phyloP scores from a whole-genome alignment of 2,329 filamentous ascomycete genomes.

The Plenodomus tracheiphilus region DNA sequence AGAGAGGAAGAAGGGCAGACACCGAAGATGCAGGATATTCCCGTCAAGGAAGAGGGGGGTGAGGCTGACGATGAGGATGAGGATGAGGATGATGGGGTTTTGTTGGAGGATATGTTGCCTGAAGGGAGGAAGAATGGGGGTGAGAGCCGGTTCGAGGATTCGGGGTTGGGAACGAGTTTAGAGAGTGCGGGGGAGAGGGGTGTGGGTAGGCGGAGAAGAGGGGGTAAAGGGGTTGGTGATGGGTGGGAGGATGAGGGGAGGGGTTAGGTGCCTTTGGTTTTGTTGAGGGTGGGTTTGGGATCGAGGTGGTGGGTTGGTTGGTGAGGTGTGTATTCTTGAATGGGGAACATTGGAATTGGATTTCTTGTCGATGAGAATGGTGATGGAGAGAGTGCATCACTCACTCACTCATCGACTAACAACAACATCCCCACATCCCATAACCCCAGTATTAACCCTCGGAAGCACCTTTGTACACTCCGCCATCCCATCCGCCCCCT shows the following conservation, averaged over 20 bases:
- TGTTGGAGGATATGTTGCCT: constrained; percentile 41
- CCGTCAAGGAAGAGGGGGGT: constrained; percentile 27
- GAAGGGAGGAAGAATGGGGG: constrained; percentile 10
- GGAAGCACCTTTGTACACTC: too few relatives aligned
- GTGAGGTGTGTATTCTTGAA: too few relatives aligned
- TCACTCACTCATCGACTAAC: too few relatives aligned
- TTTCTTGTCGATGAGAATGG: too few relatives aligned
- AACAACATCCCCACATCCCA: too few relatives aligned
- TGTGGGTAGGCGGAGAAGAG: constrained; percentile 15
- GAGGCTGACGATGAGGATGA: constrained; percentile 52
- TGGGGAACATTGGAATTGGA: too few relatives aligned
- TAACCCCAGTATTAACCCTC: too few relatives aligned
- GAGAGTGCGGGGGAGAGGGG: constrained; percentile 36
- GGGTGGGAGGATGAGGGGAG: background rate
- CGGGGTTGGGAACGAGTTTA: constrained; percentile 54
- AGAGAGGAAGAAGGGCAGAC: constrained; percentile 25
- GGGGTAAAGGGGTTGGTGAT: too few relatives aligned
- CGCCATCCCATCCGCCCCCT: too few relatives aligned
- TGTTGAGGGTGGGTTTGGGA: background rate
- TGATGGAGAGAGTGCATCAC: too few relatives aligned
- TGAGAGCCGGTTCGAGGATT: constrained; percentile 44
- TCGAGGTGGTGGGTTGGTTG: background rate
- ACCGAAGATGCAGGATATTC: constrained; percentile 23
- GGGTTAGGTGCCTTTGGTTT: background rate
- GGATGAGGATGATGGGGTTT: constrained; percentile 43